Conservation (phyloP, 2,329 filamentous ascomycete species). For the Botrytis pseudocinerea region DNA sequence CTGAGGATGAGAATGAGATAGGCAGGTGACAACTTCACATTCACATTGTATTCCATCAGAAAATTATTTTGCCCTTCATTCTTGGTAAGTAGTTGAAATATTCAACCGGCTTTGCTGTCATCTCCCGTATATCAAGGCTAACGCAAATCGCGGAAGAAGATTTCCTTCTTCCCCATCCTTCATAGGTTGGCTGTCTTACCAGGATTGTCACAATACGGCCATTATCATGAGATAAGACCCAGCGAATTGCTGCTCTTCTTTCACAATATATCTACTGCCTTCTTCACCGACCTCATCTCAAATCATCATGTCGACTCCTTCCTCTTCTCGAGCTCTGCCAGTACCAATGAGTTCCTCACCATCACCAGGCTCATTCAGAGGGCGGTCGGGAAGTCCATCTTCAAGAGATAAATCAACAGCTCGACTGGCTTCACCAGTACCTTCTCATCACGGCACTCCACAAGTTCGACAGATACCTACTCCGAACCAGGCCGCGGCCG, state of each 20-base stretch:
- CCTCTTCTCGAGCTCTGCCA: conserved; percentile 42
- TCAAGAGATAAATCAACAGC: conserved; percentile 59
- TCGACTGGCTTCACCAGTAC: conserved; percentile 59
- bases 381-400: conserved; percentile 43
- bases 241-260: neutral
- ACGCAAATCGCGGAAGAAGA: conserved; percentile 6
- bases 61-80: neutral
- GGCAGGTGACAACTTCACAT: conserved; percentile 4
- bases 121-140: neutral
- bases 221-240: conserved; percentile 26
- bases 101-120: conserved; percentile 1
- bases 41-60: neutral
- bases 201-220: conserved; percentile 13
- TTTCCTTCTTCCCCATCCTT: neutral
- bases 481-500: conserved; percentile 45
- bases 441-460: conserved; percentile 49
- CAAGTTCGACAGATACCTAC: conserved; percentile 52
- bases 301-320: conserved; percentile 41
- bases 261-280: conserved; percentile 4
- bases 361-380: conserved; percentile 12
- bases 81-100: neutral
- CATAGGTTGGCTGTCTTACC: conserved; percentile 10
- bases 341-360: conserved; percentile 51
- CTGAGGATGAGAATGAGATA: conserved; percentile 3
- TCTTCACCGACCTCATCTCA: conserved; percentile 14